Percentiles rank a stretch among this genome's conserved stretches.
Conservation (phyloP, 371 early-diverging fungal species). For the Funneliformis caledonium region DNA sequence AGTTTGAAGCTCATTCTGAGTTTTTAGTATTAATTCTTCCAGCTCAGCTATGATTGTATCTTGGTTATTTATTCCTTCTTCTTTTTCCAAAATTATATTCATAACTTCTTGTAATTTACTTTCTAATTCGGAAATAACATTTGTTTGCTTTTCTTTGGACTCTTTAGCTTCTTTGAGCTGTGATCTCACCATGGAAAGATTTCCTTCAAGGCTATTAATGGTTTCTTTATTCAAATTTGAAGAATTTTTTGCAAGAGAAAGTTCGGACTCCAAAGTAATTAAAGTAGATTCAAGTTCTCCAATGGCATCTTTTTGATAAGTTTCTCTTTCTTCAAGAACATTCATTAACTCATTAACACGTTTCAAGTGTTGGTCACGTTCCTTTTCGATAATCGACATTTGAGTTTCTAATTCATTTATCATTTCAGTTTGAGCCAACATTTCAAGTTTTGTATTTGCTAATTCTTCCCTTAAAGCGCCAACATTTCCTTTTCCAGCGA, state of each 20-base stretch:
- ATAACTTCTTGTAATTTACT: slow-evolving; percentile 21
- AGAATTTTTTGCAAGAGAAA: not conserved
- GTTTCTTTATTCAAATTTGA: slow-evolving; percentile 15
- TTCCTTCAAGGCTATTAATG: slow-evolving; percentile 17
- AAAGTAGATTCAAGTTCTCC: slow-evolving; percentile 12
- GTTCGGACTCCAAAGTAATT: slow-evolving; percentile 17
- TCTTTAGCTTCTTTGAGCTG: slow-evolving; percentile 27
- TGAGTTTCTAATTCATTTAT: slow-evolving; percentile 27
- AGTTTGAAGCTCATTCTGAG: slow-evolving; percentile 20
- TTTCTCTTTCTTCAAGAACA: slow-evolving; percentile 28
- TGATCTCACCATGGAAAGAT: not conserved
- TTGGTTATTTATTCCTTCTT: not conserved
- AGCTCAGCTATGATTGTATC: slow-evolving; percentile 31
- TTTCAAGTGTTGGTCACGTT: slow-evolving; percentile 1
- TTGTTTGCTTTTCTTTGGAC: slow-evolving; percentile 11
- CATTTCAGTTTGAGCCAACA: slow-evolving; percentile 21
- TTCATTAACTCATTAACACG: slow-evolving; percentile 33
- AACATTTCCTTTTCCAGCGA: slow-evolving; percentile 16
- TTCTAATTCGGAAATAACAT: slow-evolving; percentile 32
- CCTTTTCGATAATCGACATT: slow-evolving; percentile 16
- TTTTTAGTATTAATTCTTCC: slow-evolving; percentile 24
- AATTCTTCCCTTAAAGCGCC: slow-evolving; percentile 23
- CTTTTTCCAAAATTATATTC: slow-evolving; percentile 19
- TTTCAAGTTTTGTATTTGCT: slow-evolving; percentile 25
- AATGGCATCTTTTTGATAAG: slow-evolving; percentile 22